Percentiles rank a stretch among this genome's conserved stretches.
These are phyloP conservation scores for Cenchrus purpureus DNA, from an alignment of 176 grass and related monocot species.

Conservation along the genomic window DNA sequence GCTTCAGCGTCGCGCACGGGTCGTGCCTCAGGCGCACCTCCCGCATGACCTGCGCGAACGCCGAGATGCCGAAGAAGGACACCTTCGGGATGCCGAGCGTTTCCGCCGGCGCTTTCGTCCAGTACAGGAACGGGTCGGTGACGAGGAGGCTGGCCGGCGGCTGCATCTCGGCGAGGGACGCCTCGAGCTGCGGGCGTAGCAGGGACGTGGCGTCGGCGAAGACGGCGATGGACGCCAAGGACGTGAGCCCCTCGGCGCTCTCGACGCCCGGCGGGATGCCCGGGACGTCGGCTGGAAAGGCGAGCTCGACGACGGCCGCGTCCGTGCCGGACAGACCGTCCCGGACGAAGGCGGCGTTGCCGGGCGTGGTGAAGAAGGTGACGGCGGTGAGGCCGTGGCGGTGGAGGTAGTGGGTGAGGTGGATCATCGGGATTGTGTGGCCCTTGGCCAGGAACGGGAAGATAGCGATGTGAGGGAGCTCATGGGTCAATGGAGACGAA, in stretches of 20 bases:
- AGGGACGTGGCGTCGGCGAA: slow-evolving; percentile 38
- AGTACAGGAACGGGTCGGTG: slow-evolving; percentile 61
- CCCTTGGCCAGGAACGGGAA: slow-evolving; percentile 78
- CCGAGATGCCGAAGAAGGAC: slow-evolving; percentile 51
- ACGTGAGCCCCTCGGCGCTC: slow-evolving; percentile 64
- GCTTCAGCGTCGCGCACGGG: slow-evolving; percentile 37
- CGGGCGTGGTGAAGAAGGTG: slow-evolving; percentile 68
- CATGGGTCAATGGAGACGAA: background rate
- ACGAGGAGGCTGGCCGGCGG: slow-evolving; percentile 50
- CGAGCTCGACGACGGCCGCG: slow-evolving; percentile 51
- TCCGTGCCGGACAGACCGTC: slow-evolving; percentile 32
- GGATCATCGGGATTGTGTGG: slow-evolving; percentile 71
- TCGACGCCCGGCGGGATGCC: slow-evolving; percentile 52
- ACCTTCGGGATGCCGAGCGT: slow-evolving; percentile 49
- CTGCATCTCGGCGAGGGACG: slow-evolving; percentile 23
- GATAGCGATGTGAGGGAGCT: slow-evolving; percentile 56
- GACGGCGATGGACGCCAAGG: slow-evolving; percentile 46
- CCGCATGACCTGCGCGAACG: slow-evolving; percentile 43
- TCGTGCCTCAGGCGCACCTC: slow-evolving; percentile 27
- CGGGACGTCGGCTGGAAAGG: slow-evolving; percentile 41
- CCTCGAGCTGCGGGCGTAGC: slow-evolving; percentile 50
- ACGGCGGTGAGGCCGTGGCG: slow-evolving; percentile 52
- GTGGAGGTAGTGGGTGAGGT: slow-evolving; percentile 57
- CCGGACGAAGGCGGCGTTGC: slow-evolving; percentile 58
- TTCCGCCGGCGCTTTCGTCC: slow-evolving; percentile 43